These are phyloP conservation scores for Silene noctiflora DNA, from an alignment of 179 eudicot species.

Conservation along the genomic window DNA sequence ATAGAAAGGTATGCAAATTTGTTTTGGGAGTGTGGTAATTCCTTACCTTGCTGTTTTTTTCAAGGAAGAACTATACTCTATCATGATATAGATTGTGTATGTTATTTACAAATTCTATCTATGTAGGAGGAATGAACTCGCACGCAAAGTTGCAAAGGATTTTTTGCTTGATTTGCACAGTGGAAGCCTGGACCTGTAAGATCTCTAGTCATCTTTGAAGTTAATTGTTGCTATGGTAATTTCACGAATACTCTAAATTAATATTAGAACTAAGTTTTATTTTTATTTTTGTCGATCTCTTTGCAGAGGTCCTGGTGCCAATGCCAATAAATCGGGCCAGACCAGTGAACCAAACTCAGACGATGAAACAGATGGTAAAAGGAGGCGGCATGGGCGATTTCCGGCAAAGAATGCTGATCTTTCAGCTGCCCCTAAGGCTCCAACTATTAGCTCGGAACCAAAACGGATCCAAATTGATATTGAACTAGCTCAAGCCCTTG, in stretches of 20 bases:
- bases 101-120: neutral
- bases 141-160: conserved; percentile 81
- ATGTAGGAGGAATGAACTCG: conserved; percentile 82
- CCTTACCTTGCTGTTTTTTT: too few relatives aligned
- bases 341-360: conserved; percentile 71
- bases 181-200: conserved; percentile 86
- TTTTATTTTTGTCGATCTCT: conserved; percentile 10
- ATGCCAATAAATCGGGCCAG: conserved; percentile 63
- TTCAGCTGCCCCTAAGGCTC: conserved; percentile 84
- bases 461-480: conserved; percentile 64
- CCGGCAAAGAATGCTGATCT: conserved; percentile 56
- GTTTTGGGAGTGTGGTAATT: conserved; percentile 15
- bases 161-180: conserved; percentile 84
- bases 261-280: neutral
- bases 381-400: conserved; percentile 65
- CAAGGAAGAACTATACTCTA: neutral
- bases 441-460: conserved; percentile 75
- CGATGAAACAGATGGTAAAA: conserved; percentile 80
- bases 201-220: neutral
- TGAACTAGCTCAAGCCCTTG: conserved; percentile 76
- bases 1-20: conserved; percentile 66
- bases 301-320: conserved; percentile 75
- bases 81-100: neutral
- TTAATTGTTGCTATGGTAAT: neutral
- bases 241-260: neutral